These are phyloP conservation scores for Mercurialis annua DNA, from an alignment of 345 rosid genomes.

Conservation along the genomic window DNA sequence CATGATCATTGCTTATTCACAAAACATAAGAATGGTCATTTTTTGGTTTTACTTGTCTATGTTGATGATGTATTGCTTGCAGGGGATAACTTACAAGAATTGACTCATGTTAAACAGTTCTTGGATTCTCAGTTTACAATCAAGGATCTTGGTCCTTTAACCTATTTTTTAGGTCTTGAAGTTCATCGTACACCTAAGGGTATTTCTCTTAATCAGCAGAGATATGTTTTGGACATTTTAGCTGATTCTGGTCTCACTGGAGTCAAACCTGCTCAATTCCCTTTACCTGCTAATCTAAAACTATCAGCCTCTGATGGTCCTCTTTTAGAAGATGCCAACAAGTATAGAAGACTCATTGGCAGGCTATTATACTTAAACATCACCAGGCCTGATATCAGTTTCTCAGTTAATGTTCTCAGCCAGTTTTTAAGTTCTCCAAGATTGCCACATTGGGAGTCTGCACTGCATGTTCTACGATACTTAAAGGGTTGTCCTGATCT, in stretches of 20 bases:
- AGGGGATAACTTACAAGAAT: neutral
- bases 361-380: neutral
- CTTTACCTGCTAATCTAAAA: neutral
- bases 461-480: neutral
- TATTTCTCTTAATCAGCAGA: neutral
- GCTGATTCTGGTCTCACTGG: neutral
- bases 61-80: neutral
- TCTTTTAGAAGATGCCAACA: neutral
- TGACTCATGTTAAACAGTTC: neutral
- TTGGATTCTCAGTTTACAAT: neutral
- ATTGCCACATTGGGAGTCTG: neutral
- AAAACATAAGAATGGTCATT: accelerated
- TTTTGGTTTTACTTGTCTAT: neutral
- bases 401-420: neutral
- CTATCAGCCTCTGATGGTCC: neutral
- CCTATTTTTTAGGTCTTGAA: neutral
- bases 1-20: neutral
- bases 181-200: neutral
- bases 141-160: neutral
- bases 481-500: neutral
- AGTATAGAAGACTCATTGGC: neutral
- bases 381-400: neutral
- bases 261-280: neutral
- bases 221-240: neutral
- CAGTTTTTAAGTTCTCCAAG: neutral